Evolutionary conservation across 1,139 yeast species (phyloP), one percentile per base, ranked within the genome.

Genomic region (Kodamaea ohmeri): DNA sequence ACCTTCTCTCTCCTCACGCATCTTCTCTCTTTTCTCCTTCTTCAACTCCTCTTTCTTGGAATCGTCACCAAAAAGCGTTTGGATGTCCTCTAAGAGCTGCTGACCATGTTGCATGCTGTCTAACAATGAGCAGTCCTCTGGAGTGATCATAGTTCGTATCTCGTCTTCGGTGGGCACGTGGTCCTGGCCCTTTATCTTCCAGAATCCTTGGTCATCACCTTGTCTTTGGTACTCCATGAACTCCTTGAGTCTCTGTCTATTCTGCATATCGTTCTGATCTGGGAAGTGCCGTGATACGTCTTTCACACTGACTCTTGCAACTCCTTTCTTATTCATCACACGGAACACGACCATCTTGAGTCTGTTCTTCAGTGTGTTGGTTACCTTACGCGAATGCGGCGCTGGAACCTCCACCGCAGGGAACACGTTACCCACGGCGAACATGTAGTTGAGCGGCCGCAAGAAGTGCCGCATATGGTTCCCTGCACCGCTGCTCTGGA

Each of bases 321-420:
- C 77, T 2, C 85, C 84, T 36, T 76, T 81, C 48, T 80, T 79
- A 58, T 90, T 88, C 63, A 94, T 71, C 3, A 90, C 87, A 41
- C 98, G 76, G 53, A 79, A 90, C 3, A 89, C 97, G 52, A 92
- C 83, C 97, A 94, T 90, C 58, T 87, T 88, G 46, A 94, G 67
- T 44, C 98, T 72, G 53, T 89, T 90, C 55, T 92, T 90, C 37
- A 92, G 82, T 15, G 95, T 90, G 6, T 96, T 85, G 0, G 98
- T 90, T 12, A 90, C 97, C 54, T 89, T 89, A 60, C 98, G 78
- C 1, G 97, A 88, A 58, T 94, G 97, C 1, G 99, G 98, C 1
- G 97, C 97, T 1, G 98, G 98, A 15, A 94, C 83, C 55, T 89
- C 96, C 36, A 86, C 84, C 2, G 89, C 96, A 0, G 98, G 98